Conservation (phyloP, 495 filamentous ascomycete species). For the Penicillium alfredii region DNA sequence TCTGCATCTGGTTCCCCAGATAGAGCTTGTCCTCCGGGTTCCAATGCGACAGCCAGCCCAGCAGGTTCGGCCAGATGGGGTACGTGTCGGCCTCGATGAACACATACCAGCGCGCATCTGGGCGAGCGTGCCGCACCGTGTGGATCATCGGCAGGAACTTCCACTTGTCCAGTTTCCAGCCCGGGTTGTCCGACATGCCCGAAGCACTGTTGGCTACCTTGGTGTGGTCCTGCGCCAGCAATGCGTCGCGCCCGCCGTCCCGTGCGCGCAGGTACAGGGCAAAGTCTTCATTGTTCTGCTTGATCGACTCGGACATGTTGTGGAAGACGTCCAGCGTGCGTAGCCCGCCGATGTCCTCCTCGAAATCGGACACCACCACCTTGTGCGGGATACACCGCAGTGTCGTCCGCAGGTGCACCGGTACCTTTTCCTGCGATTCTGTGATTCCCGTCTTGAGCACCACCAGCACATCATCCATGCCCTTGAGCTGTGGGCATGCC, state of each 20-base stretch:
- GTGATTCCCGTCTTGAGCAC: conserved; percentile 46
- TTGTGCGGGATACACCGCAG: conserved; percentile 42
- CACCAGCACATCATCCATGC: conserved; percentile 36
- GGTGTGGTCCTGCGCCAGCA: conserved; percentile 20
- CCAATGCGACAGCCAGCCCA: conserved; percentile 49
- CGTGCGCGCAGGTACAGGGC: conserved; percentile 38
- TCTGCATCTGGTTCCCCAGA: conserved; percentile 49
- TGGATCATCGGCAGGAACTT: conserved; percentile 65
- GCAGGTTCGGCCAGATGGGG: conserved; percentile 55
- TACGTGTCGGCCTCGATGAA: conserved; percentile 68
- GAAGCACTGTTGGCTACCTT: conserved; percentile 29
- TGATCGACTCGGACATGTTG: conserved; percentile 25
- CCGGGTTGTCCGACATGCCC: conserved; percentile 39
- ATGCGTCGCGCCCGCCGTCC: conserved; percentile 24
- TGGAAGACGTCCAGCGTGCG: conserved; percentile 41
- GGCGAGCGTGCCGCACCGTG: conserved; percentile 43
- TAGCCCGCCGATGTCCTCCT: conserved; percentile 37
- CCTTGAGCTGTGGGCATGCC: conserved; percentile 25
- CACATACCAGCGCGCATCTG: conserved; percentile 58
- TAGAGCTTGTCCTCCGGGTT: conserved; percentile 46
- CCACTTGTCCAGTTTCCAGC: conserved; percentile 65
- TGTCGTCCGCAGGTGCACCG: conserved; percentile 40
- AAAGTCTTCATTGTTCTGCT: conserved; percentile 37
- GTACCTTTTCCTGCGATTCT: conserved; percentile 39
- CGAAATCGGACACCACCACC: conserved; percentile 45